A percentile compares a stretch with the other conserved stretches of the same genome.
These are phyloP conservation scores for Candida saitoana DNA, from an alignment of 805 yeast species.

Conservation along the genomic window DNA sequence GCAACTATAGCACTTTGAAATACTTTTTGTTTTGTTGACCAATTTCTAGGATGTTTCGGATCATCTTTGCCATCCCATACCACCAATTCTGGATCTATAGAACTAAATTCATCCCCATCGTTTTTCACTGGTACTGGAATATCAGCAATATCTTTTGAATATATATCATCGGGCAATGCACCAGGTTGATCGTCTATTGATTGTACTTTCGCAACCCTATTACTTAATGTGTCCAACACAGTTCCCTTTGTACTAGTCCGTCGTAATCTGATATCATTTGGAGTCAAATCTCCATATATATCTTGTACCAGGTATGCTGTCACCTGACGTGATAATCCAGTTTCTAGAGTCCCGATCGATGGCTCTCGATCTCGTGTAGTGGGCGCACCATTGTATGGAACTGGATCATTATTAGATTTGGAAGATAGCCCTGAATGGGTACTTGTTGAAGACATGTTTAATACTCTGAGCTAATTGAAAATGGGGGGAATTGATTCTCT, in stretches of 20 bases:
- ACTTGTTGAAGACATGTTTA: neutral
- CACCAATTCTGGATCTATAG: conserved; percentile 61
- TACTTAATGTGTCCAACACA: conserved; percentile 34
- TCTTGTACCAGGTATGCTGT: conserved; percentile 27
- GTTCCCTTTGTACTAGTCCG: conserved; percentile 45
- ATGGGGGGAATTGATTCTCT: no score
- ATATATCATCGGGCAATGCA: conserved; percentile 8
- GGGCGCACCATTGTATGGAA: neutral
- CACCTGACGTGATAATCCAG: conserved; percentile 6
- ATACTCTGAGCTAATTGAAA: neutral
- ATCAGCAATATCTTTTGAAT: conserved; percentile 19
- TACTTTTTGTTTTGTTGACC: conserved; percentile 44
- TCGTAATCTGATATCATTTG: conserved; percentile 33
- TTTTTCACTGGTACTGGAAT: conserved; percentile 31
- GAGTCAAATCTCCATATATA: conserved; percentile 38
- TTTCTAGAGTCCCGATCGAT: conserved; percentile 1
- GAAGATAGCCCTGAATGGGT: neutral
- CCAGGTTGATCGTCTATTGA: neutral
- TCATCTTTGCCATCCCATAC: conserved; percentile 66
- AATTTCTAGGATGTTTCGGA: conserved; percentile 61
- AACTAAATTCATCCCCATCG: conserved; percentile 51
- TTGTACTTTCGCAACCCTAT: conserved; percentile 16
- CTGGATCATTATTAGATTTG: neutral
- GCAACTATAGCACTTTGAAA: conserved; percentile 43
- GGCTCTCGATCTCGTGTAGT: neutral